Conservation (phyloP, 2,329 filamentous ascomycete genomes). For the Fusarium anthophilum region DNA sequence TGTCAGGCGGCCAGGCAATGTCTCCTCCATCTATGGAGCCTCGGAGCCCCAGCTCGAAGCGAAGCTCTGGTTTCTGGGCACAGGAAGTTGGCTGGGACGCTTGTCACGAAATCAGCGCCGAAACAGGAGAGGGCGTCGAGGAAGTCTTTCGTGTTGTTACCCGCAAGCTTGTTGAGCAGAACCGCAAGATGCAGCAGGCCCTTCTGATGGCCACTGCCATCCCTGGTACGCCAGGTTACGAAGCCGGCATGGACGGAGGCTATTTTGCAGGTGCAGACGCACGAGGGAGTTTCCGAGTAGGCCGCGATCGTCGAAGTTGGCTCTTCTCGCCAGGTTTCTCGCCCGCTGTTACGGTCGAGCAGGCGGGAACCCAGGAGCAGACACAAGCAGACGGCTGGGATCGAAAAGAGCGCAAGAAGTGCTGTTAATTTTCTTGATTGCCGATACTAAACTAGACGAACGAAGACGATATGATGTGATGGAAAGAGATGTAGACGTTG, state of each 20-base stretch:
- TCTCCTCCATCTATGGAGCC: constrained; percentile 56
- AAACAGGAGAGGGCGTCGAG: constrained; percentile 94
- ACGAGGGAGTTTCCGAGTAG: constrained; percentile 64
- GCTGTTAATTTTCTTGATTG: constrained; percentile 40
- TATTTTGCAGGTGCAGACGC: constrained; percentile 63
- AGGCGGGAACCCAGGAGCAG: constrained; percentile 47
- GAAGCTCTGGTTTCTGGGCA: constrained; percentile 84
- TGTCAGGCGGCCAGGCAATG: constrained; percentile 29
- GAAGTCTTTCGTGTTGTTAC: constrained; percentile 86
- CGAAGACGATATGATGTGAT: constrained; percentile 3
- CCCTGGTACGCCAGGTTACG: constrained; percentile 59
- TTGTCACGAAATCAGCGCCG: constrained; percentile 95
- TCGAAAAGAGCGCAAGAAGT: constrained; percentile 41
- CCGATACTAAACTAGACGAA: not conserved
- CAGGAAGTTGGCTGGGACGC: constrained; percentile 96
- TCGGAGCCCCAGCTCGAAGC: constrained; percentile 69
- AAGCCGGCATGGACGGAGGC: constrained; percentile 54
- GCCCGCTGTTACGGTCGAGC: constrained; percentile 60
- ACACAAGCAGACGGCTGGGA: constrained; percentile 31
- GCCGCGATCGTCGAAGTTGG: constrained; percentile 67
- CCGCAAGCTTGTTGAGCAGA: constrained; percentile 71
- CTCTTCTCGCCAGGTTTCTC: constrained; percentile 65
- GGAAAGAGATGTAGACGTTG: constrained; percentile 19
- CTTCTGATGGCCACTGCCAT: constrained; percentile 64
- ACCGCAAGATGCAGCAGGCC: constrained; percentile 69